Evolutionary conservation across 805 yeast genomes (phyloP).

Genomic region (Cyberlindnera bimundalis): DNA sequence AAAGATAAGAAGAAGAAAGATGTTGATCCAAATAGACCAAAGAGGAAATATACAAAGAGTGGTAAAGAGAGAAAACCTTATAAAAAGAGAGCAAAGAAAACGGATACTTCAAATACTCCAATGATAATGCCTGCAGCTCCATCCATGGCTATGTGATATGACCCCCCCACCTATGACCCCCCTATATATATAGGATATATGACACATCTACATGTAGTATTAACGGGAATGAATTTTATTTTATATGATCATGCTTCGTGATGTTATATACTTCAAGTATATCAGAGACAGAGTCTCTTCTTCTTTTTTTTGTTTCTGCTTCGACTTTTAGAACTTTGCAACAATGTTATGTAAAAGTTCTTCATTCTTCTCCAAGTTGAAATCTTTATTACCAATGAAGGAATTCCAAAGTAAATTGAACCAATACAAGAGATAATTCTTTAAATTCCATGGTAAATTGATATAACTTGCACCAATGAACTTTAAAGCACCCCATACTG

Average conservation of each 20-base stretch:
- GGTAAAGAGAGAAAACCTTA: constrained; percentile 33
- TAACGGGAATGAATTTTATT: too few relatives aligned
- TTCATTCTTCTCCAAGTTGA: constrained; percentile 26
- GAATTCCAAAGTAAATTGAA: constrained; percentile 63
- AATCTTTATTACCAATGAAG: constrained; percentile 56
- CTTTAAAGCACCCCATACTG: constrained; percentile 54
- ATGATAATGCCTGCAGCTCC: constrained; percentile 17
- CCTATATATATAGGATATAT: too few relatives aligned
- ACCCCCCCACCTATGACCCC: too few relatives aligned
- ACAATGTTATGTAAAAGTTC: constrained; percentile 23
- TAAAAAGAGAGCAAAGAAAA: constrained; percentile 30
- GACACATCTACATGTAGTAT: too few relatives aligned
- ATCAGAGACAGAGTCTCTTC: neutral
- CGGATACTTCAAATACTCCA: constrained; percentile 14
- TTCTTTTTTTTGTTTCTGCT: neutral
- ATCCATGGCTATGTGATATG: constrained; percentile 6
- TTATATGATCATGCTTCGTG: too few relatives aligned
- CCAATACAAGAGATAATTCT: constrained; percentile 46
- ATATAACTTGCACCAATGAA: constrained; percentile 67
- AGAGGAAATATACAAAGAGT: constrained; percentile 30
- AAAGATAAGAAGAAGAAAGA: constrained; percentile 14
- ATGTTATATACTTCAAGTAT: neutral
- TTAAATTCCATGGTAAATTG: constrained; percentile 63
- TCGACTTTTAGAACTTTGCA: constrained; percentile 1
- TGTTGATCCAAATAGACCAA: constrained; percentile 25